Conservation (phyloP, 2,329 filamentous ascomycete genomes). For the Diaporthe sp. region DNA sequence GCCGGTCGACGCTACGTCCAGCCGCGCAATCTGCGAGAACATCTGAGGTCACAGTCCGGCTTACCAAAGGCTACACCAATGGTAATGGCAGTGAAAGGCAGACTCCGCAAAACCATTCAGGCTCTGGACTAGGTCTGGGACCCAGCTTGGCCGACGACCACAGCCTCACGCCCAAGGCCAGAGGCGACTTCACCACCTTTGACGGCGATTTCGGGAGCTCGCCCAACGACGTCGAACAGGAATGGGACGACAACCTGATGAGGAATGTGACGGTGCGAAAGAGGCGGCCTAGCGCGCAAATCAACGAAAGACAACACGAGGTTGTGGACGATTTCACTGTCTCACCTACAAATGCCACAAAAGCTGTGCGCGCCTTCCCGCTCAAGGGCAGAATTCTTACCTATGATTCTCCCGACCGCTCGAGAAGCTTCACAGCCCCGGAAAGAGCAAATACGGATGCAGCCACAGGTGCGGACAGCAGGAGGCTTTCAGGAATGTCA, state of each 20-base stretch:
- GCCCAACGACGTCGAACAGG: slow-evolving; percentile 59
- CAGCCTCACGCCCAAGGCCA: slow-evolving; percentile 53
- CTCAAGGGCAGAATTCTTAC: slow-evolving; percentile 54
- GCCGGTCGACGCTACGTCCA: slow-evolving; percentile 53
- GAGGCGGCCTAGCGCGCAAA: slow-evolving; percentile 45
- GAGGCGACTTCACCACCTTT: slow-evolving; percentile 63
- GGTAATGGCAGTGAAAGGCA: slow-evolving; percentile 37
- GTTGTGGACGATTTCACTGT: slow-evolving; percentile 59
- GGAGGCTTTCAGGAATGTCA: slow-evolving; percentile 65
- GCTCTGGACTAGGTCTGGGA: slow-evolving; percentile 56
- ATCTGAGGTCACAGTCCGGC: slow-evolving; percentile 58
- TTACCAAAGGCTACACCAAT: slow-evolving; percentile 41
- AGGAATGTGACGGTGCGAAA: slow-evolving; percentile 66
- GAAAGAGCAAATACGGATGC: slow-evolving; percentile 41
- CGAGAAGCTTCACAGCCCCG: slow-evolving; percentile 43
- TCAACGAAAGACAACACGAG: slow-evolving; percentile 47
- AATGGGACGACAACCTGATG: slow-evolving; percentile 65
- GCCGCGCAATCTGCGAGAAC: slow-evolving; percentile 51
- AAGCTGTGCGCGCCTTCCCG: slow-evolving; percentile 59
- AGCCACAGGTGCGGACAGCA: slow-evolving; percentile 54
- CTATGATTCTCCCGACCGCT: slow-evolving; percentile 48
- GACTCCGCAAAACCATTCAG: slow-evolving; percentile 49
- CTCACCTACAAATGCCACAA: slow-evolving; percentile 62
- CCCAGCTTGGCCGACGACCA: slow-evolving; percentile 52
- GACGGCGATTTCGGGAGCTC: slow-evolving; percentile 67